Evolutionary conservation across 371 early-diverging fungal genomes (phyloP), one percentile per base, ranked within the genome.

Genomic region (Vairimorpha necatrix): DNA sequence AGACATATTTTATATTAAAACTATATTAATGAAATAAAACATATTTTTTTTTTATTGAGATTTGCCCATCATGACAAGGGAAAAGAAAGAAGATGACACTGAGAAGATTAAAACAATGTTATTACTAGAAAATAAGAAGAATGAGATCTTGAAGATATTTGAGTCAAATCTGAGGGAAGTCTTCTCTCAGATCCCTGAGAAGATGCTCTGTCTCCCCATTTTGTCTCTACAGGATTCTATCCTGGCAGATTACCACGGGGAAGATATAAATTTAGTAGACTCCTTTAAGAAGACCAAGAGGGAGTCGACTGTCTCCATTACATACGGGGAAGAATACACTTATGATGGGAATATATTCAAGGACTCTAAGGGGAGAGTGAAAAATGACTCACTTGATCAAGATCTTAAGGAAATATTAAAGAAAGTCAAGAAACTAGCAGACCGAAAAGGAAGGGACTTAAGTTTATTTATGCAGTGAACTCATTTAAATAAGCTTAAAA

Each of bases 291-390:
- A 22, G 18, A 2, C 13, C 6, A 56, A 56, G 30, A 9, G 58
- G 6, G 18, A 56, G 18, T 56, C 58, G 20, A 56, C 30, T 26
- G 58, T 56, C 20, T 56, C 28, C 30, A 6, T 56, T 26, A 56
- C 6, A 28, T 56, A 28, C 30, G 58, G 58, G 2, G 58, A 56
- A 18, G 18, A 56, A 28, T 28, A 7, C 18, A 56, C 24, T 28
- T 56, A 26, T 56, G 58, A 56, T 28, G 58, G 58, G 2, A 62
- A 62, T 36, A n/a, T 34, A 6, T 62, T 62, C 36, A 2, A n/a
- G 2, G 62, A 36, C n/a, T 36, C 39, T 62, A 36, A 38, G 36
- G 38, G 39, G 18, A 38, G 24, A 38, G 24, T 26, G 18, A 36
- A 62, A 39, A 32, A 36, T 62, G 22, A 62, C 36, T 13, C 4